Base-by-base conservation (phyloP, 2,329 filamentous ascomycete genomes). In the Aspergillus ochraceoroseus region DNA sequence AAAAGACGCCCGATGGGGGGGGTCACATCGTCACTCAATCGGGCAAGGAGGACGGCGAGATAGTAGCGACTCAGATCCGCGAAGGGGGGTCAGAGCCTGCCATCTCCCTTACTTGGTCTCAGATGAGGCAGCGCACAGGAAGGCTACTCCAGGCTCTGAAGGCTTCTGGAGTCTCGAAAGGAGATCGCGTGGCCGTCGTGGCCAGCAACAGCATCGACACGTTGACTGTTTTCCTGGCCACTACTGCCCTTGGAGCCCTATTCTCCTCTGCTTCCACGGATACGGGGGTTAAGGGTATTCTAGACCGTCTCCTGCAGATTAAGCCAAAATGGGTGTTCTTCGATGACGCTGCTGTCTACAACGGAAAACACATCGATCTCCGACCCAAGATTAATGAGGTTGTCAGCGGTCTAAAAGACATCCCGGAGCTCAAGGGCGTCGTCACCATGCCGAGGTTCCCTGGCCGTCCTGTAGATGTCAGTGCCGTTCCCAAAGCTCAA, bases 241-340 rank as follows among this genome's bases (percentile, higher is more conserved):
- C 35, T 8, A 44, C 41, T 2, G 41, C 41, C n/a, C 41, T 44
- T 1, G 87, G 87, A 0, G 87, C 73, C 0, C 61, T 94, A 1
- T 92, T 92, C 59, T 85, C 79, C 50, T 84, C 78, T 32, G 82
- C 77, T 38, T 85, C 81, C 5, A 90, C 87, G 0, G 87, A 94
- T 62, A 92, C 92, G 82, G 87, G 87, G 0, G 80, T 82, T 9
- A 80, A 82, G 47, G 87, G 86, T 0, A 76, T 94, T 12, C 54
- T 94, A 52, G 85, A 92, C 62, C 71, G 87, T 22, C 71, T 85
- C 17, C 65, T 80, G 33, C 86, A 92, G 68, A 80, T 92, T 44
- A 73, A 81, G 50, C 87, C 87, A 3, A 82, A 78, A 62, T 85
- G 79, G 58, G 71, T 94, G n/a, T 92, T 94, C 58, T 80, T 90